Evolutionary conservation across 2,329 filamentous ascomycete species (phyloP), one percentile per base, ranked within the genome.

Genomic region (Endoconidiophora polonica): DNA sequence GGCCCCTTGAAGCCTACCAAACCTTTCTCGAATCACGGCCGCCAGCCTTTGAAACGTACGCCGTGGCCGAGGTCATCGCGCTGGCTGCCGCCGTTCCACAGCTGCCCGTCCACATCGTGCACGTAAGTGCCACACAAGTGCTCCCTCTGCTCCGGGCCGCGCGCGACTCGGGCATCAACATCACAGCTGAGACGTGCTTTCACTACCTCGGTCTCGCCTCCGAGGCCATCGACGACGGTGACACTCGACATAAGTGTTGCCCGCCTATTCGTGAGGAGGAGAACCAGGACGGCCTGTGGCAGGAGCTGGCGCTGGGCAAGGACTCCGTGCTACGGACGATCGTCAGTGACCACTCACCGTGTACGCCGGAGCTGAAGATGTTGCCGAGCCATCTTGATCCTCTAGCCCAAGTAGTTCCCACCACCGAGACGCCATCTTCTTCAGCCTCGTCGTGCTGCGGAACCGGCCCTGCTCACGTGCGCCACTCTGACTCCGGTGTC

Each of bases 151-250:
- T 94, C 48, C 78, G 79, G 54, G 73, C 77, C 53, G 88, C 88
- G 9, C 78, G 86, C 29, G 68, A 71, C 3, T 66, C 70, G 2
- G 88, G 88, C 41, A 68, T 93, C 61, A 85, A 87, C 59, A 86
- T 95, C 66, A 94, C 87, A 1, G 87, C 88, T 49, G 88, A 94
- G 67, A 94, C 88, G 2, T 94, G 88, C 68, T 94, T 93, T 72
- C 88, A 94, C 69, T 95, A 94, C 65, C 77, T 95, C 12, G 83
- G 83, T 3, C 72, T 95, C 2, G 81, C 85, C 0, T 80, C 87
- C 0, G 88, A 95, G 66, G 72, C 81, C 56, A 84, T 95, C 52
- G 72, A 77, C 52, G 77, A 86, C 56, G 88, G 88, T 42, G 88
- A 95, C 64, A 94, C 87, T 24, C 69, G 88, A 51, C 87, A 94